Evolutionary conservation across 192 early-diverging fungal species (phyloP), one percentile per base, ranked within the genome.

Genomic region (Entomortierella lignicola): DNA sequence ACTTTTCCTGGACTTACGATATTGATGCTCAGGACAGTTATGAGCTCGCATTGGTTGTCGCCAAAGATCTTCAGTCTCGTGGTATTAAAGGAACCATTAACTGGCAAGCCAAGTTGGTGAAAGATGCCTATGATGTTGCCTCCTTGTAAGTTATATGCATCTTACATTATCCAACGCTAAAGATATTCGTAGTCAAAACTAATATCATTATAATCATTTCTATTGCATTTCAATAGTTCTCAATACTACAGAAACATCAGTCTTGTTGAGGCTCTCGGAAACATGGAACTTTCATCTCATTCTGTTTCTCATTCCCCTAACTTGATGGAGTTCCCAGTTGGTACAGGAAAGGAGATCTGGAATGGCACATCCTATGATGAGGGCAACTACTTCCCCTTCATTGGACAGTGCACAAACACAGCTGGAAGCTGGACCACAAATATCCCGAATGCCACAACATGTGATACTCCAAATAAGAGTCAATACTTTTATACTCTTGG

Each of bases 301-400:
- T 71, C 69, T 32, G 44, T 71, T n/a, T 60, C 57, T 42, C 69
- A 71, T 60, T 71, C 69, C 0, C 57, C 60, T 31, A 71, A 71
- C 52, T n/a, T 71, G 42, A 4, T n/a, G 10, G 0, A 12, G 1
- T 71, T 71, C 60, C 59, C 58, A 25, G n/a, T 71, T 29, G 69
- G 34, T 10, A 37, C 34, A 4, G 34, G 34, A 37, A 37, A 37
- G 34, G 34, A 37, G 34, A 37, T 37, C 23, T 71, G 50, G 47
- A 15, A 71, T 18, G 60, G 58, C 5, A 11, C 60, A 37, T 25
- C 15, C 2, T 71, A 62, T 13, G 29, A 62, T 7, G 60, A 63
- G 15, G 52, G 27, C 23, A 55, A 58, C 37, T 71, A 71, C 53
- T 71, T 50, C 58, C 69, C 69, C 0, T 71, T 71, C 69, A 63